Base-by-base conservation (phyloP, 768 basidiomycete genomes). In the Trametes meyenii region DNA sequence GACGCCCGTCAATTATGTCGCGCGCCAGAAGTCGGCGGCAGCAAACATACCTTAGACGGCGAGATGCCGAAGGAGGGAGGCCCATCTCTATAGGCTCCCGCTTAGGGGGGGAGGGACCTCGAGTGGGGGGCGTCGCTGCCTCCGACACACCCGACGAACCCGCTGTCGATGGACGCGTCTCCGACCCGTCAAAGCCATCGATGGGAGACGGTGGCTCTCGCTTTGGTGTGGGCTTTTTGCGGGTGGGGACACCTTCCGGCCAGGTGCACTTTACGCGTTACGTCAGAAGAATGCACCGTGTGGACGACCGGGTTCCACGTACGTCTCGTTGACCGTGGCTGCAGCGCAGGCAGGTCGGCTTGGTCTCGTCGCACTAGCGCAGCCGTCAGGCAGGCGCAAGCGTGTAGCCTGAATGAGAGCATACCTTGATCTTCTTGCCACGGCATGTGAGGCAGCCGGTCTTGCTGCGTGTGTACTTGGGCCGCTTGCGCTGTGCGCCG, bases 401-500 rank as follows among this genome's bases (percentile, higher is more conserved):
- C 5, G 42, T 29, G 26, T 24, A 23, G 16, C 14, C 1, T 38
- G 21, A 35, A n/a, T 42, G 48, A 2, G 58, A 56, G 8, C 82
- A 55, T 64, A 91, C 92, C 84, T 97, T 97, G 70, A 98, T 93
- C 81, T 96, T 92, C 81, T 96, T 95, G 64, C 86, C 85, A 68
- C 95, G 84, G 82, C 95, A 98, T 44, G 92, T 95, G 72, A 96
- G 77, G 72, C 95, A 98, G 23, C 95, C 95, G 1, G 94, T 94
- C 78, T 96, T 95, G 76, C 91, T 93, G 68, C 95, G 85, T 64
- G 92, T 94, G 69, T 96, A 96, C 80, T 97, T 97, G 50, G 92
- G 92, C 38, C 92, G 88, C 72, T 92, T 92, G 61, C 91, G 83
- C 68, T 80, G 78, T n/a, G 82, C 79, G 16, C 79, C 69, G 24